A percentile compares a stretch with the other conserved stretches of the same genome.
Evolutionary conservation across 306 rosid genomes (phyloP).

Genomic region (Albizia julibrissin): DNA sequence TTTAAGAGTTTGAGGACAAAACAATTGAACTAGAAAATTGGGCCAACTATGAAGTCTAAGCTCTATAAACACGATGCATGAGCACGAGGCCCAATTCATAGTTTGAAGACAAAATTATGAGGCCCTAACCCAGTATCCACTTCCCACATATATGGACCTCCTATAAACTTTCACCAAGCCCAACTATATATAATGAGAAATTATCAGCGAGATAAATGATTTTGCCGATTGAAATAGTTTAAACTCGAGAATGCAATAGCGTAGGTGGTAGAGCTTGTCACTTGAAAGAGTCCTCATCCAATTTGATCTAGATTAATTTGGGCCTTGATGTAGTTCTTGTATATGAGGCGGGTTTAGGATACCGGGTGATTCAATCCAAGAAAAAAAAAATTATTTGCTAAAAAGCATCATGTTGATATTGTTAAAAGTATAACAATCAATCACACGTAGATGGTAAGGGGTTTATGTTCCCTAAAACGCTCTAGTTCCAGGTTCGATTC

Average conservation of each 20-base stretch:
- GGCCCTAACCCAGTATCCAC: not conserved
- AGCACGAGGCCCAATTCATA: not conserved
- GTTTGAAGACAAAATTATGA: not conserved
- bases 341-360: too few relatives aligned
- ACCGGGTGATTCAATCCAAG: not conserved
- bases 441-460: too few relatives aligned
- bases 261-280: not conserved
- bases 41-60: not conserved
- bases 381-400: too few relatives aligned
- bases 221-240: too few relatives aligned
- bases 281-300: too few relatives aligned
- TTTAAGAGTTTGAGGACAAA: not conserved
- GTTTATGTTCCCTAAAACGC: too few relatives aligned
- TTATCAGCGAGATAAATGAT: too few relatives aligned
- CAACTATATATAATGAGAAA: not conserved
- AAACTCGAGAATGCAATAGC: too few relatives aligned
- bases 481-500: too few relatives aligned
- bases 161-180: not conserved
- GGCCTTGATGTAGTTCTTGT: not conserved
- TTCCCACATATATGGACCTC: not conserved
- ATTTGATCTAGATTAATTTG: not conserved
- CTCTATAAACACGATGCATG: not conserved
- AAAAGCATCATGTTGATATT: too few relatives aligned
- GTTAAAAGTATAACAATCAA: not conserved
- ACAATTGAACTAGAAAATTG: not conserved